Evolutionary conservation across 768 basidiomycete species (phyloP).

Genomic region (Boletus bicolor): DNA sequence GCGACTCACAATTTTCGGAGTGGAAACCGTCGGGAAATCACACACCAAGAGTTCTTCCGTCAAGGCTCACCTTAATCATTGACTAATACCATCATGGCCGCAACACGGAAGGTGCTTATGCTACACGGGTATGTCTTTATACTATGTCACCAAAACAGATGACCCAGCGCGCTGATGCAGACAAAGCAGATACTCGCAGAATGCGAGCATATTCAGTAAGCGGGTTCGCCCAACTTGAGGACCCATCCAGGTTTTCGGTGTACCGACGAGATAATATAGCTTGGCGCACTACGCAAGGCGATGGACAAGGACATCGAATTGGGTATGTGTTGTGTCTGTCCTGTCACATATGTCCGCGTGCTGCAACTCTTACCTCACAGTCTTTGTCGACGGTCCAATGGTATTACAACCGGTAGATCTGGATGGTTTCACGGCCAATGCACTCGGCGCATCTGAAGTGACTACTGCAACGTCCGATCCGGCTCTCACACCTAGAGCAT

Average conservation of each 20-base stretch:
- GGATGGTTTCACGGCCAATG: constrained; percentile 25
- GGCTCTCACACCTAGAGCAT: constrained; percentile 56
- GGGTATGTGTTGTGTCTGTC: constrained; percentile 36
- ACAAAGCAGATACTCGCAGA: constrained; percentile 62
- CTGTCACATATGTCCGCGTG: background rate
- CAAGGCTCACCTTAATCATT: background rate
- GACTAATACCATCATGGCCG: constrained; percentile 13
- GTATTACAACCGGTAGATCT: constrained; percentile 67
- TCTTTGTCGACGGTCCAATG: constrained; percentile 71
- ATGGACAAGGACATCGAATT: constrained; percentile 64
- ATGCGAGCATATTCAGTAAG: constrained; percentile 66
- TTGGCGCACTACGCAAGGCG: constrained; percentile 71
- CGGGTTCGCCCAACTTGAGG: constrained; percentile 43
- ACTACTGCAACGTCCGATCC: constrained; percentile 41
- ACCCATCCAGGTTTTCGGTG: background rate
- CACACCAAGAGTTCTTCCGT: background rate
- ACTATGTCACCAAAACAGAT: background rate
- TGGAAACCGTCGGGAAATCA: background rate
- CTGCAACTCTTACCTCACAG: constrained; percentile 33
- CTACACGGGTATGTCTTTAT: constrained; percentile 40
- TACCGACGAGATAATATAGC: constrained; percentile 34
- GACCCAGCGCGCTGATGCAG: background rate
- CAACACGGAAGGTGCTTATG: constrained; percentile 41
- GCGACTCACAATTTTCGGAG: background rate
- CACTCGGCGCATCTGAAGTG: constrained; percentile 40